phyloP scores from a whole-genome alignment of 495 filamentous ascomycete genomes.

The Lophium mytilinum region DNA sequence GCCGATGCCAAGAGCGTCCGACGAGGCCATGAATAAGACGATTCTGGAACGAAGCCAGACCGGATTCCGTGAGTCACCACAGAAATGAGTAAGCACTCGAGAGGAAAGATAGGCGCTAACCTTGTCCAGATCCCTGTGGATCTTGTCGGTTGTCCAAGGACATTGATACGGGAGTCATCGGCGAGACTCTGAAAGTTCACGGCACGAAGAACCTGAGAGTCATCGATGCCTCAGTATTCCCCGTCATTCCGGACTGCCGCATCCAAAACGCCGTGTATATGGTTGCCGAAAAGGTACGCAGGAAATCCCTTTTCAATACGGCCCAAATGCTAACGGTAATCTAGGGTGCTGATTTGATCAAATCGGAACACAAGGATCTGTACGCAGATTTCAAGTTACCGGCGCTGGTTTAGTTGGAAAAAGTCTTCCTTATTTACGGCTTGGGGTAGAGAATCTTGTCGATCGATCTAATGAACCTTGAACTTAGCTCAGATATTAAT shows the following conservation, averaged over 20 bases:
- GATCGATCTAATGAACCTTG: too few relatives aligned
- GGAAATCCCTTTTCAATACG: constrained; percentile 46
- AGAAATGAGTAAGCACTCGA: too few relatives aligned
- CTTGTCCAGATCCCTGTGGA: constrained; percentile 42
- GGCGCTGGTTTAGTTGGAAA: too few relatives aligned
- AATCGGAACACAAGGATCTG: constrained; percentile 32
- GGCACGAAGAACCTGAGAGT: constrained; percentile 8
- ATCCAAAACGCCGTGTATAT: constrained; percentile 17
- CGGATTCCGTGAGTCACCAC: constrained; percentile 40
- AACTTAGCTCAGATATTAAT: too few relatives aligned
- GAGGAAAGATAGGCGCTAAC: background rate
- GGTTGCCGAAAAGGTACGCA: constrained; percentile 35
- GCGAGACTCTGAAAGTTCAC: constrained; percentile 7
- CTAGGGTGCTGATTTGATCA: constrained; percentile 44
- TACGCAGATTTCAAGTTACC: background rate
- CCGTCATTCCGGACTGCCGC: constrained; percentile 13
- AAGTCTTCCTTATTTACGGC: too few relatives aligned
- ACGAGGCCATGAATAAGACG: constrained; percentile 49
- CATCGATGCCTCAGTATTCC: constrained; percentile 10
- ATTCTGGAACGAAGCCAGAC: constrained; percentile 52
- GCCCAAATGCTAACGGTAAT: constrained; percentile 20
- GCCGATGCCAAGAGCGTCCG: constrained; percentile 49
- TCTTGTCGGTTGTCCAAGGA: constrained; percentile 45
- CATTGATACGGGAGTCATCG: constrained; percentile 34
- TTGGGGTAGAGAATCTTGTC: too few relatives aligned